Evolutionary conservation across 2,329 filamentous ascomycete species (phyloP).

Genomic region (Chrysosphaeria jannelii): DNA sequence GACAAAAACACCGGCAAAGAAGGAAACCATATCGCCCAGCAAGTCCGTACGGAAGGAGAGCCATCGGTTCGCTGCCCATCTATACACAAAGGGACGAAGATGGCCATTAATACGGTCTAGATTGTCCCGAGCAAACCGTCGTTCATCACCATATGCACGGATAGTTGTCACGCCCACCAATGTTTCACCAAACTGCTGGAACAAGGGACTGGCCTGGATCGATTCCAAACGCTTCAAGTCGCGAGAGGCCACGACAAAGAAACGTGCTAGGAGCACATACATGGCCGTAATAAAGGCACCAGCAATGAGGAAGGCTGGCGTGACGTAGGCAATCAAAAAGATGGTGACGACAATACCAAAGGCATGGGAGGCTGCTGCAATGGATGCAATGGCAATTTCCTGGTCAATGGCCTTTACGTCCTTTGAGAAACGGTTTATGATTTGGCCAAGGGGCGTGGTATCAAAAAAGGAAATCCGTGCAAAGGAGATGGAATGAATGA

Average conservation of each 20-base stretch:
- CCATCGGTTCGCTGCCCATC: slow-evolving; percentile 95
- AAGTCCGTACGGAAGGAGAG: slow-evolving; percentile 76
- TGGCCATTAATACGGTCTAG: slow-evolving; percentile 67
- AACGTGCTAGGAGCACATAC: slow-evolving; percentile 55
- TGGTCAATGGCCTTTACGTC: slow-evolving; percentile 88
- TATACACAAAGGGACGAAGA: slow-evolving; percentile 74
- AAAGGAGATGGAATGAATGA: slow-evolving; percentile 53
- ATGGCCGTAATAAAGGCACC: slow-evolving; percentile 57
- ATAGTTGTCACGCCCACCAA: slow-evolving; percentile 87
- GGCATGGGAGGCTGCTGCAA: slow-evolving; percentile 35
- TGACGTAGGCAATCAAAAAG: slow-evolving; percentile 61
- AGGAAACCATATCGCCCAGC: slow-evolving; percentile 69
- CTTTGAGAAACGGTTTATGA: slow-evolving; percentile 98
- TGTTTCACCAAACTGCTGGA: slow-evolving; percentile 95
- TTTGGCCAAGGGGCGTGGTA: slow-evolving; percentile 72
- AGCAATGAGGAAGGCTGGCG: slow-evolving; percentile 68
- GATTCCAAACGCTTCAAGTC: slow-evolving; percentile 90
- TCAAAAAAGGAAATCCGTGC: slow-evolving; percentile 97
- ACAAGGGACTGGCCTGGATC: slow-evolving; percentile 74
- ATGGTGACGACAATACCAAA: slow-evolving; percentile 56
- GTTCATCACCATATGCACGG: slow-evolving; percentile 79
- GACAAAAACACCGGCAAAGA: slow-evolving; percentile 80
- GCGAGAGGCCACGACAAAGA: slow-evolving; percentile 74
- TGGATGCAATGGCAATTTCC: slow-evolving; percentile 76
- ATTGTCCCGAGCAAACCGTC: slow-evolving; percentile 82